Evolutionary conservation across 371 early-diverging fungal species (phyloP).

Genomic region (Sporodiniella umbellata): DNA sequence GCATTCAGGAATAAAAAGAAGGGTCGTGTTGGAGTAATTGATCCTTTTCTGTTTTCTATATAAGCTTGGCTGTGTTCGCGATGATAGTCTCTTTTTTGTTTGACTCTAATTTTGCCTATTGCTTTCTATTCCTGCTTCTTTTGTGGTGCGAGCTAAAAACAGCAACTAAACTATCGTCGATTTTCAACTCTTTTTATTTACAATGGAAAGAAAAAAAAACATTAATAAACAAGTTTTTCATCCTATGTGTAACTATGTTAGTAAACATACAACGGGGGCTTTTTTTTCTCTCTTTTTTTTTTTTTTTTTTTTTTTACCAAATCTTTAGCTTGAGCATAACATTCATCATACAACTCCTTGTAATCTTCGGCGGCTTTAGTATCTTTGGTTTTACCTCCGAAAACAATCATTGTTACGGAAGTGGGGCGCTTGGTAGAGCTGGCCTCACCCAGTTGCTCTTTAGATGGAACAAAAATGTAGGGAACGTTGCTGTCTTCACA

Average conservation of each 20-base stretch:
- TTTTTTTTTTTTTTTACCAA: conserved; percentile 46
- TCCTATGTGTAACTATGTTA: conserved; percentile 9
- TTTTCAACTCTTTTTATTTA: conserved; percentile 1
- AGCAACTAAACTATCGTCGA: no score
- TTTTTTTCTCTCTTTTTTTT: no score
- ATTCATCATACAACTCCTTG: conserved; percentile 81
- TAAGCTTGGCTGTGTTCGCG: no score
- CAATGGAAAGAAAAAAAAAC: background rate
- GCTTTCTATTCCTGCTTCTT: no score
- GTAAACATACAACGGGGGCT: no score
- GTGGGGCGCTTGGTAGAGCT: conserved; percentile 95
- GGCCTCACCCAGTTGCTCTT: conserved; percentile 90
- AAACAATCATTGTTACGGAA: conserved; percentile 84
- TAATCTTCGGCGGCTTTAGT: conserved; percentile 70
- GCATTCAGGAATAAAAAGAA: no score
- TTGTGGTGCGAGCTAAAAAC: no score
- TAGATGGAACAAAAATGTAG: conserved; percentile 93
- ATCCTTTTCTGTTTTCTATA: no score
- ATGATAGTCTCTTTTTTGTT: no score
- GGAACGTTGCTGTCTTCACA: conserved; percentile 96
- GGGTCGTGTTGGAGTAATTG: no score
- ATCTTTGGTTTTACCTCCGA: conserved; percentile 74
- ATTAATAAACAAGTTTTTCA: conserved; percentile 34
- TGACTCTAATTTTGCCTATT: no score
- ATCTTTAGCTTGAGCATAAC: conserved; percentile 63